phyloP scores from a whole-genome alignment of 805 yeast genomes.

The Candida sakaeoensis region DNA sequence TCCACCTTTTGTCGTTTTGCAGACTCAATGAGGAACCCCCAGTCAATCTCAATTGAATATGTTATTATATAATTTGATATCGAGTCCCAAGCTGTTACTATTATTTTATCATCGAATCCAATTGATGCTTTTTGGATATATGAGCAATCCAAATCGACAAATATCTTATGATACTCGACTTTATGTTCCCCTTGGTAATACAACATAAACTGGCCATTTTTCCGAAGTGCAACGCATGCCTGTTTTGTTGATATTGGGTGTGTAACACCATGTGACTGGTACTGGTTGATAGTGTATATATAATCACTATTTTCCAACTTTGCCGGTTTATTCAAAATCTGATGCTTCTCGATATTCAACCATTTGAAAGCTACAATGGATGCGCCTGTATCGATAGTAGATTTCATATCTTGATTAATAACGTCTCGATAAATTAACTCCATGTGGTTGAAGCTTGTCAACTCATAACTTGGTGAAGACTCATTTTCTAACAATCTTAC shows the following conservation, averaged over 20 bases:
- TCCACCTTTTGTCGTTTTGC: constrained; percentile 43
- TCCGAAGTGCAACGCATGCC: constrained; percentile 65
- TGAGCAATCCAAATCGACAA: constrained; percentile 20
- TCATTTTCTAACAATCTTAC: constrained; percentile 31
- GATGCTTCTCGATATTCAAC: constrained; percentile 71
- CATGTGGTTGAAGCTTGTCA: constrained; percentile 42
- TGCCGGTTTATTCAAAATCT: constrained; percentile 59
- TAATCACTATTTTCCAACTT: constrained; percentile 27
- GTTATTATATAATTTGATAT: constrained; percentile 34
- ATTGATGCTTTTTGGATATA: constrained; percentile 40
- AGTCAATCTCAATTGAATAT: constrained; percentile 44
- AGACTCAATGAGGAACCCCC: constrained; percentile 52
- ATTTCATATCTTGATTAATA: constrained; percentile 12
- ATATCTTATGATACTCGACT: constrained; percentile 49
- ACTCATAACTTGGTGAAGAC: constrained; percentile 38
- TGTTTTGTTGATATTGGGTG: constrained; percentile 69
- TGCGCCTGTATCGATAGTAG: constrained; percentile 13
- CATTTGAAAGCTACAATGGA: constrained; percentile 55
- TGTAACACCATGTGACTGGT: constrained; percentile 54
- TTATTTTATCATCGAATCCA: constrained; percentile 49
- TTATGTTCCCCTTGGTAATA: constrained; percentile 65
- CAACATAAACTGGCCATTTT: constrained; percentile 55
- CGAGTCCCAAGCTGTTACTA: constrained; percentile 41
- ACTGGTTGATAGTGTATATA: constrained; percentile 57
- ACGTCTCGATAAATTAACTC: constrained; percentile 49